Base-by-base conservation (phyloP, 306 rosid genomes). In the Sicyos baderoa region DNA sequence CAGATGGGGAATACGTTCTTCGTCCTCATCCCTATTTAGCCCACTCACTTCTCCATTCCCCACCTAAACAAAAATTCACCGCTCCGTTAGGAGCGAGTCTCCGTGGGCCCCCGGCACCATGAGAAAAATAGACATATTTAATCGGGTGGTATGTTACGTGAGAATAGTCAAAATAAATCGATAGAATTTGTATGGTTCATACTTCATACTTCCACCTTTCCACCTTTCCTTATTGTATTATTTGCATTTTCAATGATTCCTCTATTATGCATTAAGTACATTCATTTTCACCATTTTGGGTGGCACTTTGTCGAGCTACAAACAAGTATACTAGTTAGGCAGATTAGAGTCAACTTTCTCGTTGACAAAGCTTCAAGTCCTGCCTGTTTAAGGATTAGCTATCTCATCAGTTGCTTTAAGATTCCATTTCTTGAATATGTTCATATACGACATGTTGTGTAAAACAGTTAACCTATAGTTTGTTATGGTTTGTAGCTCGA, bases 401-500 rank as follows among this genome's bases (percentile, higher is more conserved):
- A 15, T 42, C 18, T 37, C 27, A 63, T 63, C 17, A 10, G 69
- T 63, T 18, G n/a, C 52, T 63, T 63, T 63, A 11, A 40, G 32
- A 22, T 22, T 49, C 55, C 37, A 23, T 21, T 65, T 6, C 40
- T 45, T 5, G 8, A 14, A 22, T 60, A 22, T 15, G 15, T 60
- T 59, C 22, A 16, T 14, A 57, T 55, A 6, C 5, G 37, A 9
- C 21, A 19, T 59, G 65, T 35, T 15, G 10, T 32, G 61, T 16
- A 16, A 60, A 60, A 60, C 19, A 7, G 50, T 10, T 23, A 45
- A 64, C 27, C 18, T 19, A 54, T 58, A 15, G 45, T 64, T 60
- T 15, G 12, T 75, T 6, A 49, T 40, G 11, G 11, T 40, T 67
- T 66, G 78, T 77, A 91, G 96, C 86, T 82, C 64, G 87, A 85